A percentile compares a stretch with the other conserved stretches of the same genome.
phyloP scores from a whole-genome alignment of 257 asterid genomes.

The Plantago elongata region DNA sequence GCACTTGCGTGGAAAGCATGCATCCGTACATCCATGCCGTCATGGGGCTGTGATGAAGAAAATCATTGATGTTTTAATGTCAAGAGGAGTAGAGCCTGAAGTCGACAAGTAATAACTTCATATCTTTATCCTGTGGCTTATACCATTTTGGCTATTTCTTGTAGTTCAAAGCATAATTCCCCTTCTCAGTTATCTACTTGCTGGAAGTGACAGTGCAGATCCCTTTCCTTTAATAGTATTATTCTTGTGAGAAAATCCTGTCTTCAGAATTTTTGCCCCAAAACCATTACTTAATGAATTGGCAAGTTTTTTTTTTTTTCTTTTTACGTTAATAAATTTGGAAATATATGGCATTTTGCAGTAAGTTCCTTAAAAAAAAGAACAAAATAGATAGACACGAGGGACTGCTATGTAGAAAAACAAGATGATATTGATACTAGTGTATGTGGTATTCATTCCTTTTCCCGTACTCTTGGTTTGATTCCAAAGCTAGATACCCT shows the following conservation, averaged over 20 bases:
- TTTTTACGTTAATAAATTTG: too few relatives aligned
- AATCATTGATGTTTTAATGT: constrained; percentile 88
- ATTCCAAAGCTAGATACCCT: not conserved
- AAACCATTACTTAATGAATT: too few relatives aligned
- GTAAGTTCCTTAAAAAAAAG: too few relatives aligned
- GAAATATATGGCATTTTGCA: too few relatives aligned
- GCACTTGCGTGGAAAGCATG: constrained; percentile 94
- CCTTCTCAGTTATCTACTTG: not conserved
- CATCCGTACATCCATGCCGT: constrained; percentile 97
- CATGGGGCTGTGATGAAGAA: constrained; percentile 99
- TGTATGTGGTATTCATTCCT: not conserved
- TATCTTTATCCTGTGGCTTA: constrained; percentile 10
- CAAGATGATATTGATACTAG: too few relatives aligned
- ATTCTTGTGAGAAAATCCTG: too few relatives aligned
- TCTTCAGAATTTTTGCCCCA: too few relatives aligned
- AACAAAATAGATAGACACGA: too few relatives aligned
- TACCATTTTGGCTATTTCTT: constrained; percentile 1
- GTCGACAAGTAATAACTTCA: constrained; percentile 69
- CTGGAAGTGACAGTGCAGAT: too few relatives aligned
- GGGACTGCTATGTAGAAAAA: too few relatives aligned
- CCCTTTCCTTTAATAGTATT: too few relatives aligned
- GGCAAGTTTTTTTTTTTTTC: too few relatives aligned
- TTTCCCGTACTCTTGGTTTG: not conserved
- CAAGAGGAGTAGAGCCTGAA: constrained; percentile 94
- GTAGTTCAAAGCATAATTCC: not conserved